These are phyloP conservation scores for Mycena filopes DNA, from an alignment of 768 basidiomycete species.

Conservation along the genomic window DNA sequence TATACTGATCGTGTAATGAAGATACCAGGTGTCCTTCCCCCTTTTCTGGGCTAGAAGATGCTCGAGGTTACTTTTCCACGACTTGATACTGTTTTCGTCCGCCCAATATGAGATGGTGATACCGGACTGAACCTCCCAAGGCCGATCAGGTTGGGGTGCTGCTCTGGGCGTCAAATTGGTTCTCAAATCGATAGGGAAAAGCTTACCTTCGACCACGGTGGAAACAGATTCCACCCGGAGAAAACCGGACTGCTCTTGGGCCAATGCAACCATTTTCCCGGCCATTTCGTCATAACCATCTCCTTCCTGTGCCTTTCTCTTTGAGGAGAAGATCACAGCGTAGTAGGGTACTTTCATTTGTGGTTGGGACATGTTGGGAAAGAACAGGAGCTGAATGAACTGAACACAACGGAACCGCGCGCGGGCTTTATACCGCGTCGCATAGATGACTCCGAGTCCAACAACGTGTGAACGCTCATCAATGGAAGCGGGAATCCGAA, in stretches of 20 bases:
- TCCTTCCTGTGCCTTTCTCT: conserved; percentile 14
- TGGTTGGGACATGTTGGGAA: not conserved
- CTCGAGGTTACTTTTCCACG: conserved; percentile 28
- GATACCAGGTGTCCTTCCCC: conserved; percentile 29
- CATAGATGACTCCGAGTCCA: too few relatives aligned
- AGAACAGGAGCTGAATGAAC: not conserved
- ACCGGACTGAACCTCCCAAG: conserved; percentile 10
- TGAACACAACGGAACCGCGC: too few relatives aligned
- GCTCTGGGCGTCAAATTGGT: not conserved
- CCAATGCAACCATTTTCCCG: conserved; percentile 20
- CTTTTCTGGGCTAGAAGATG: conserved; percentile 30
- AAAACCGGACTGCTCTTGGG: conserved; percentile 23
- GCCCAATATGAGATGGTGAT: conserved; percentile 32
- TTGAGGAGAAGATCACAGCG: conserved; percentile 28
- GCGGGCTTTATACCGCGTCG: not conserved
- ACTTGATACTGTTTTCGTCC: conserved; percentile 28
- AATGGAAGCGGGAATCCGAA: too few relatives aligned
- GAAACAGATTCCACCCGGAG: conserved; percentile 24
- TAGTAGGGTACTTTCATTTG: conserved; percentile 10
- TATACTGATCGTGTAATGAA: conserved; percentile 24
- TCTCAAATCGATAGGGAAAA: not conserved
- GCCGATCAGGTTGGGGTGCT: not conserved
- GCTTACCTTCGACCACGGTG: conserved; percentile 9
- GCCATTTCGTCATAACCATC: conserved; percentile 26
- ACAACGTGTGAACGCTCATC: too few relatives aligned